Evolutionary conservation across 208 protist genomes (phyloP).

Genomic region (Herpetomonas samuelpessoai): DNA sequence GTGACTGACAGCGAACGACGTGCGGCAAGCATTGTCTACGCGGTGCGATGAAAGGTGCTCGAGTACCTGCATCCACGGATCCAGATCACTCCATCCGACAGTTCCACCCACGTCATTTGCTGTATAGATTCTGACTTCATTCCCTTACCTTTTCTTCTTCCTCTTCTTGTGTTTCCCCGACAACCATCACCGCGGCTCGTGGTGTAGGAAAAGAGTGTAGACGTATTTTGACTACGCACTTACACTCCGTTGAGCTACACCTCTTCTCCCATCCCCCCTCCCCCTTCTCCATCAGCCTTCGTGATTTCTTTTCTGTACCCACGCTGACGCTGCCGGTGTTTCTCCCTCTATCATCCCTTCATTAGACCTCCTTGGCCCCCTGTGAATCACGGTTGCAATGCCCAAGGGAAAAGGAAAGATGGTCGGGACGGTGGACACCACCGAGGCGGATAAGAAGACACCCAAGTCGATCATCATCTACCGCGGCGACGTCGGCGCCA

Average conservation of each 20-base stretch:
- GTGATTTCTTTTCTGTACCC: conserved; percentile 8
- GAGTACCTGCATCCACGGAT: too few relatives aligned
- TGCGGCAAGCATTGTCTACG: not conserved
- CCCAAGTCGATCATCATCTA: conserved; percentile 93
- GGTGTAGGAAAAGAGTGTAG: too few relatives aligned
- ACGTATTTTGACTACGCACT: too few relatives aligned
- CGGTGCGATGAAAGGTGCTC: too few relatives aligned
- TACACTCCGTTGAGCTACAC: too few relatives aligned
- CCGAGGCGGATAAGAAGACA: conserved; percentile 81
- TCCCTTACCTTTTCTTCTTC: too few relatives aligned
- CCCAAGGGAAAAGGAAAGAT: conserved; percentile 28
- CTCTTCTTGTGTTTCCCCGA: too few relatives aligned
- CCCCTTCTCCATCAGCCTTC: not conserved
- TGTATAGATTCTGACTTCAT: too few relatives aligned
- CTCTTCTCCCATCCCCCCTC: not conserved
- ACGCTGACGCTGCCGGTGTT: not conserved
- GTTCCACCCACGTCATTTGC: too few relatives aligned
- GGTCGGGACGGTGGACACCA: conserved; percentile 80
- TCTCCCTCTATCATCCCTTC: not conserved
- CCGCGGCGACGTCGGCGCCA: conserved; percentile 75
- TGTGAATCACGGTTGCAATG: conserved; percentile 15
- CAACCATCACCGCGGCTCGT: too few relatives aligned
- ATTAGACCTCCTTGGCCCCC: too few relatives aligned
- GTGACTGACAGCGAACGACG: conserved; percentile 5
- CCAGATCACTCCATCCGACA: too few relatives aligned